Evolutionary conservation across 768 basidiomycete species (phyloP), one percentile per base, ranked within the genome.

Genomic region (Asterophora lycoperdoides): DNA sequence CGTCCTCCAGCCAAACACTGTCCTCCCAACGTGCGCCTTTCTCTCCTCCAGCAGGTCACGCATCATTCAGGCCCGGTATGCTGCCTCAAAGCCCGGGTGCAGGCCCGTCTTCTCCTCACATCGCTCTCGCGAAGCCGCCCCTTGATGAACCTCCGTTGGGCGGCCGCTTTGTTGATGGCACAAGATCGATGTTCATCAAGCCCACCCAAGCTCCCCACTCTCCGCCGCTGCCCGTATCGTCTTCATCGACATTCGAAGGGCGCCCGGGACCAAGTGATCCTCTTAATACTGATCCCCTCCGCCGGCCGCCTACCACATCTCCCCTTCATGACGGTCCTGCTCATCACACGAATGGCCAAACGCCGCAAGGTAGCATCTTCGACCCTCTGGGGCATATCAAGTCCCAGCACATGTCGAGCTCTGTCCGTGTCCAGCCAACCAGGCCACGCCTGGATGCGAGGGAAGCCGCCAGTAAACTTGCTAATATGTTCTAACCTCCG

Each of bases 381-480:
- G 87, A 89, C 59, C 87, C 87, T 30, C 74, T 89, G 15, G 84
- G 80, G 6, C 77, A 78, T 52, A 68, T 77, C 39, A 70, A 70
- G 46, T 76, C 86, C n/a, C 71, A 75, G 39, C 74, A 75, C 55
- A 83, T 90, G 86, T 75, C 86, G 1, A 75, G 73, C 41, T 89
- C 86, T n/a, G 68, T 93, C 64, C 80, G 84, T 15, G 74, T 86
- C 39, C 81, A 82, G 56, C 83, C 86, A 11, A 80, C 80, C 33
- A 70, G 89, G 56, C 80, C 84, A 37, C 74, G 86, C 59, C 65
- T 95, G 58, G 93, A 96, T 63, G 84, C 92, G 8, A 75, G 85
- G 59, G 84, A 90, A 60, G 89, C 89, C 11, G 91, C 89, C 15
- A 89, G 89, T 63, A 93, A 93, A 64, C 75, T 93, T 48, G 91